Conservation (phyloP, 2,329 filamentous ascomycete genomes). For the Venturia aucupariae region DNA sequence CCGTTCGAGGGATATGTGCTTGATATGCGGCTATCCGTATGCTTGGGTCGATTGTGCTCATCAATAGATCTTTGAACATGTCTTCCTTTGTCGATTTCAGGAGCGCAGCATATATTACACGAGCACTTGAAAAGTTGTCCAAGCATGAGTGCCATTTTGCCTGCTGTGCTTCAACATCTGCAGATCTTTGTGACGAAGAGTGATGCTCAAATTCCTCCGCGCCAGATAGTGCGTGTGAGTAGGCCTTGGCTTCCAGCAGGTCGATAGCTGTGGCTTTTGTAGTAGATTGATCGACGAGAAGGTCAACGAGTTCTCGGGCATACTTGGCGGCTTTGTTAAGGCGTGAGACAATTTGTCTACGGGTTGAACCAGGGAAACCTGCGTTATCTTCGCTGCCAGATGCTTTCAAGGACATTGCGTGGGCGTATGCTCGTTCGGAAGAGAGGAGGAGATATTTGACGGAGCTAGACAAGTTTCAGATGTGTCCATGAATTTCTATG, state of each 20-base stretch:
- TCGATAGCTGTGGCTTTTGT: conserved; percentile 61
- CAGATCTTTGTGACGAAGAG: conserved; percentile 33
- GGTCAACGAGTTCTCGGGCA: conserved; percentile 57
- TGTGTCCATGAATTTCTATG: not conserved
- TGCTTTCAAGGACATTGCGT: conserved; percentile 91
- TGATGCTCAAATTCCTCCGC: conserved; percentile 79
- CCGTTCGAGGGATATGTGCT: conserved; percentile 74
- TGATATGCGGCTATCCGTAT: conserved; percentile 94
- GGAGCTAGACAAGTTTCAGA: conserved; percentile 44
- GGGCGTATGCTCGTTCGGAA: conserved; percentile 86
- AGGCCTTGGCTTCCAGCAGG: conserved; percentile 77
- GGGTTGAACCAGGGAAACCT: conserved; percentile 58
- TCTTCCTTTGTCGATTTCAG: conserved; percentile 60
- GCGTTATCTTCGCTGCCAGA: conserved; percentile 63
- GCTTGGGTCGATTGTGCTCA: conserved; percentile 81
- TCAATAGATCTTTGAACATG: conserved; percentile 74
- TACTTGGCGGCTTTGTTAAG: conserved; percentile 68
- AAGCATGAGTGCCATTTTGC: conserved; percentile 70
- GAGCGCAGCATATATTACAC: conserved; percentile 75
- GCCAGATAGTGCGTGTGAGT: conserved; percentile 66
- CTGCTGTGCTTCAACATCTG: conserved; percentile 25
- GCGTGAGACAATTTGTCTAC: conserved; percentile 81
- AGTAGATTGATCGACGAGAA: conserved; percentile 51
- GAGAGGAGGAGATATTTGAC: conserved; percentile 72
- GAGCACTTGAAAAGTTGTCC: conserved; percentile 62